A percentile compares a stretch with the other conserved stretches of the same genome.
Conservation (phyloP, 441 rosid species). For the Macaranga tanarius region DNA sequence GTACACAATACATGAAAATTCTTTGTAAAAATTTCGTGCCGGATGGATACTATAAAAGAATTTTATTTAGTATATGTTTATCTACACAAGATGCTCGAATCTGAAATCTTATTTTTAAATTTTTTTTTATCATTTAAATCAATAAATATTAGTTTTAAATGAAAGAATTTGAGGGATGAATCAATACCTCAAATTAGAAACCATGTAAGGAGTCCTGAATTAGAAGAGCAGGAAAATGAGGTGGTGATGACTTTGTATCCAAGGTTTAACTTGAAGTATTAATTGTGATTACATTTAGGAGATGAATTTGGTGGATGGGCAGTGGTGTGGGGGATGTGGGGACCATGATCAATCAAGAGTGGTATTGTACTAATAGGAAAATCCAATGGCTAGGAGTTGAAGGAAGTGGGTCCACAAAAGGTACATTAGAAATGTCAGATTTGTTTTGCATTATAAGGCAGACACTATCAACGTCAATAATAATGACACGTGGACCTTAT, state of each 20-base stretch:
- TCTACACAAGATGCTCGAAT: no score
- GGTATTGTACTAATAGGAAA: neutral
- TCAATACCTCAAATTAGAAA: neutral
- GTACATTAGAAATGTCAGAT: slow-evolving; percentile 35
- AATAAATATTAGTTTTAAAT: no score
- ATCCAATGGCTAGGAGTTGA: slow-evolving; percentile 14
- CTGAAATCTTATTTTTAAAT: no score
- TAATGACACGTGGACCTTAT: slow-evolving; percentile 52
- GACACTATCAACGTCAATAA: slow-evolving; percentile 51
- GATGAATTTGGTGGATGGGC: neutral
- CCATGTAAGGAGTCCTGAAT: neutral
- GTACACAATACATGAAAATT: no score
- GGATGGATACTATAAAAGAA: no score
- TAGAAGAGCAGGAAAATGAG: neutral
- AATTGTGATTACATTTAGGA: neutral
- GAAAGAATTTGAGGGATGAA: no score
- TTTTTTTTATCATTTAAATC: no score
- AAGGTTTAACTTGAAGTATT: neutral
- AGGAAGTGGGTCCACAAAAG: slow-evolving; percentile 13
- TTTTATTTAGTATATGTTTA: no score
- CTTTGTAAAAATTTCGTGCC: no score
- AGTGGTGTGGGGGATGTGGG: neutral
- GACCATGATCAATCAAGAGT: slow-evolving; percentile 1
- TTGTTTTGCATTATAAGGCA: slow-evolving; percentile 31
- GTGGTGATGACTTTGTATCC: neutral